Percentiles rank a stretch among this genome's conserved stretches.
phyloP scores from a whole-genome alignment of 352 stramenopile genomes.

The Thraustochytrium sp. region DNA sequence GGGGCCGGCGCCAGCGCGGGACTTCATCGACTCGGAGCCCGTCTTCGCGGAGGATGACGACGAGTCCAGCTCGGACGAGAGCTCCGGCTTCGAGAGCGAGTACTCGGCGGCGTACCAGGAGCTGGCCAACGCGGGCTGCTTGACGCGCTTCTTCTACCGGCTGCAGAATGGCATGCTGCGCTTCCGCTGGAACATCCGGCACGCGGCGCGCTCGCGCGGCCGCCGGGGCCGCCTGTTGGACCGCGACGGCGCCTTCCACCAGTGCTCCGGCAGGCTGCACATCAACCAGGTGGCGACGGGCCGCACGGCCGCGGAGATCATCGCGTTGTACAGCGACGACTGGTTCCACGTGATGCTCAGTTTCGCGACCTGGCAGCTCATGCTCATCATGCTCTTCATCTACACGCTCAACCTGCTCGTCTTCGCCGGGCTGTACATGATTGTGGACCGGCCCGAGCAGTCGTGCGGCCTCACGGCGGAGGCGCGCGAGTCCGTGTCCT shows the following conservation, averaged over 20 bases:
- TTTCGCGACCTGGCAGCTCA: slow-evolving; percentile 44
- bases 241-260: slow-evolving; percentile 41
- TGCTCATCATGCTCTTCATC: slow-evolving; percentile 52
- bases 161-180: background rate
- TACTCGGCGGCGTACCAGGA: background rate
- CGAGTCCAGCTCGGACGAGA: background rate
- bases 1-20: too few species aligned
- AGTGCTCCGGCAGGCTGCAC: slow-evolving; percentile 37
- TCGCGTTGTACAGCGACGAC: slow-evolving; percentile 53
- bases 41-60: background rate
- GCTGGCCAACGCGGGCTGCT: background rate
- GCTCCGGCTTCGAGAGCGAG: slow-evolving; percentile 13
- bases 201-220: background rate
- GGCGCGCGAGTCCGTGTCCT: slow-evolving; percentile 49
- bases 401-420: slow-evolving; percentile 57
- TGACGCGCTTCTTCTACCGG: background rate
- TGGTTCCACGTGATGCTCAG: slow-evolving; percentile 62
- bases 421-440: slow-evolving; percentile 56
- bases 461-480: slow-evolving; percentile 54
- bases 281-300: slow-evolving; percentile 27
- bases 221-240: slow-evolving; percentile 18
- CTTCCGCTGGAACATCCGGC: slow-evolving; percentile 22
- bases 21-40: slow-evolving; percentile 14
- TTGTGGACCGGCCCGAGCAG: slow-evolving; percentile 49
- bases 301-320: background rate